These are phyloP conservation scores for Neocucurbitaria cava DNA, from an alignment of 2,329 filamentous ascomycete species.

Conservation along the genomic window DNA sequence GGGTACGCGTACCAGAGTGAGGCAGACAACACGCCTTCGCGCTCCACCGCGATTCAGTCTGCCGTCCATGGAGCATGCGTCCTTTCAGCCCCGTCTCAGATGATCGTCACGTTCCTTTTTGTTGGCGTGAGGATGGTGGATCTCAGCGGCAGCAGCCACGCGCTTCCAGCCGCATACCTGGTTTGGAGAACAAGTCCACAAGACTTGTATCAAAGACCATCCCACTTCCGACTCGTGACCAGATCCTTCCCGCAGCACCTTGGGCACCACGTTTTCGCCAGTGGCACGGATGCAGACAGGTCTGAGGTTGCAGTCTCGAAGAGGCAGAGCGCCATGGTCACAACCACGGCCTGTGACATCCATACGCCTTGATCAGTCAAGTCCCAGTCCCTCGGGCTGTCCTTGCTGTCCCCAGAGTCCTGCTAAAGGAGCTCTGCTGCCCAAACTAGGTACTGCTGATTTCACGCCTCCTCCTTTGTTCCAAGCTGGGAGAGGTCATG, in stretches of 20 bases:
- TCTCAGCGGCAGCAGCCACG: neutral
- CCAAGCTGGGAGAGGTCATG: neutral
- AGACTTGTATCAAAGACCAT: conserved; percentile 7
- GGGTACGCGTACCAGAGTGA: conserved; percentile 14
- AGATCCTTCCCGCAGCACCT: conserved; percentile 8
- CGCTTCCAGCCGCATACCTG: neutral
- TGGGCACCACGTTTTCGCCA: conserved; percentile 6
- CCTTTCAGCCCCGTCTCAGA: conserved; percentile 1
- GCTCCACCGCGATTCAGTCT: neutral
- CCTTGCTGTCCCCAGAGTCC: neutral
- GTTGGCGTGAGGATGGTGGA: conserved; percentile 4
- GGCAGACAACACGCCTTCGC: conserved; percentile 3
- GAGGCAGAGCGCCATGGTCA: neutral
- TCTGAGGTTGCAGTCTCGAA: conserved; percentile 2
- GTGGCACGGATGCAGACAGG: conserved; percentile 7
- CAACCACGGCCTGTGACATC: conserved; percentile 3
- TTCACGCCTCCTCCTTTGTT: neutral
- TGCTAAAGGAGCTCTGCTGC: neutral
- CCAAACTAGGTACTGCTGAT: too few species aligned
- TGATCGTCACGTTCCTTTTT: neutral
- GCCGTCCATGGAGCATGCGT: neutral
- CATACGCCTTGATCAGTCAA: neutral
- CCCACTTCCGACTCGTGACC: conserved; percentile 1
- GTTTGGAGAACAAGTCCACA: conserved; percentile 1
- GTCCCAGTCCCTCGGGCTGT: neutral